Evolutionary conservation across 2,329 filamentous ascomycete genomes (phyloP).

Genomic region (Cladophialophora bantiana): DNA sequence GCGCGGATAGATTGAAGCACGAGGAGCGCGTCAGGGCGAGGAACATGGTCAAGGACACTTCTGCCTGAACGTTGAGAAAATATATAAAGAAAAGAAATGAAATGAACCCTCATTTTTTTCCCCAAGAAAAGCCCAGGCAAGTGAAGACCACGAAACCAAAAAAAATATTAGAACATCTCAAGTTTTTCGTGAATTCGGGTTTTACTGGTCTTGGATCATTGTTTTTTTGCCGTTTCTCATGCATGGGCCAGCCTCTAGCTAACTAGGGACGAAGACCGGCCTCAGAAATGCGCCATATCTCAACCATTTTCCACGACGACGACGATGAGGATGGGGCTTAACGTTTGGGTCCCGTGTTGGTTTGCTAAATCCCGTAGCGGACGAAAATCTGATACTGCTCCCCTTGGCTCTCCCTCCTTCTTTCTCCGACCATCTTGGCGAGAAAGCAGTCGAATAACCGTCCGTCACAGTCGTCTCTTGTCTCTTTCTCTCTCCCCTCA

Average conservation of each 20-base stretch:
- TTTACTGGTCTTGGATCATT: too few species aligned
- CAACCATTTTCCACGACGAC: constrained; percentile 23
- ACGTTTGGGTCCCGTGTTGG: constrained; percentile 15
- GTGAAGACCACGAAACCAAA: too few species aligned
- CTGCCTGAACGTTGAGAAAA: background rate
- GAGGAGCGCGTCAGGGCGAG: constrained; percentile 78
- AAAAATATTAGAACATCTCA: background rate
- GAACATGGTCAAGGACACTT: constrained; percentile 62
- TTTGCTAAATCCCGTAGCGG: constrained; percentile 1
- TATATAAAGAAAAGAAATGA: background rate
- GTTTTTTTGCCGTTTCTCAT: constrained; percentile 7
- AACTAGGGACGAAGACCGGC: constrained; percentile 20
- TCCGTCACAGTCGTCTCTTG: too few species aligned
- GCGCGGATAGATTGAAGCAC: constrained; percentile 69
- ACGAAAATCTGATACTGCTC: too few species aligned
- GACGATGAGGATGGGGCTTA: constrained; percentile 32
- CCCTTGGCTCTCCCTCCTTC: too few species aligned
- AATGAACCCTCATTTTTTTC: background rate
- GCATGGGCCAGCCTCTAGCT: constrained; percentile 15
- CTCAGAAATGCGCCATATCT: constrained; percentile 32
- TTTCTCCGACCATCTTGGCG: too few species aligned
- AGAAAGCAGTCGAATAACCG: too few species aligned
- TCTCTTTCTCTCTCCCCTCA: too few species aligned
- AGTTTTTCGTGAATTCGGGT: too few species aligned
- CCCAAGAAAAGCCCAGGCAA: too few species aligned